phyloP scores from a whole-genome alignment of 306 rosid species.

The Ochetophila trinervis region DNA sequence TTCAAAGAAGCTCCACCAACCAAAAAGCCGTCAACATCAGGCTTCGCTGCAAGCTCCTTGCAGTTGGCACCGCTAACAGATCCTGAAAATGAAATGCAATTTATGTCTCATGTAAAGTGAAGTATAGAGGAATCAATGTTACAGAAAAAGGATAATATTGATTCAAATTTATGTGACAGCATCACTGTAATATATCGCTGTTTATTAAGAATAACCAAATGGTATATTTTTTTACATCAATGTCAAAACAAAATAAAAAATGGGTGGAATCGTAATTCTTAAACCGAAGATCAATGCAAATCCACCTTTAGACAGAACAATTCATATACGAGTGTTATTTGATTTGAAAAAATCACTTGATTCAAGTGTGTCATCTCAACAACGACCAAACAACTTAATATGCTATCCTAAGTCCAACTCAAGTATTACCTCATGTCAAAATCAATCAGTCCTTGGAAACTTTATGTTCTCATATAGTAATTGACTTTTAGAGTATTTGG shows the following conservation, averaged over 20 bases:
- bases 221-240: background rate
- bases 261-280: background rate
- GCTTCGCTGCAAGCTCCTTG: conserved; percentile 39
- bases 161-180: too few relatives aligned
- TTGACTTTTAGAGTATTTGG: too few relatives aligned
- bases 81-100: conserved; percentile 25
- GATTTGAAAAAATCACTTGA: background rate
- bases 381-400: background rate
- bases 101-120: background rate
- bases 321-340: background rate
- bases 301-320: background rate
- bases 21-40: conserved; percentile 47
- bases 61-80: conserved; percentile 47
- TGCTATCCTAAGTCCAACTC: background rate
- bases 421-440: background rate
- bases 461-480: background rate
- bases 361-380: background rate
- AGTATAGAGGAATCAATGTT: background rate
- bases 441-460: background rate
- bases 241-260: background rate
- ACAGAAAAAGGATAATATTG: too few relatives aligned
- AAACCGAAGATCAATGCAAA: background rate
- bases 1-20: conserved; percentile 53
- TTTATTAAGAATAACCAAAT: background rate
- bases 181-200: background rate